Evolutionary conservation across 2,329 filamentous ascomycete genomes (phyloP).

Genomic region (Fusarium algeriense): DNA sequence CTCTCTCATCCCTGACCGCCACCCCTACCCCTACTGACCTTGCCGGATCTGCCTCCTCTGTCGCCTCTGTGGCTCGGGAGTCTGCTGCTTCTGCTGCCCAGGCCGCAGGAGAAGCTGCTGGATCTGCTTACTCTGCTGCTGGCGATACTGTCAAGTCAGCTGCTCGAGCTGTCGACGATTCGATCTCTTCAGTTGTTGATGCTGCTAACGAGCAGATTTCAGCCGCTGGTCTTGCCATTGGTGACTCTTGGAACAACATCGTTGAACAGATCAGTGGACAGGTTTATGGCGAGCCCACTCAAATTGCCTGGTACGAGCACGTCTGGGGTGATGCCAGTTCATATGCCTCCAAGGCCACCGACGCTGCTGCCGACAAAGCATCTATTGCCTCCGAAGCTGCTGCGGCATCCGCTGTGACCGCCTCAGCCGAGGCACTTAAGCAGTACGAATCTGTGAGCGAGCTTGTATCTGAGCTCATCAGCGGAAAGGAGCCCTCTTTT

Average conservation of each 20-base stretch:
- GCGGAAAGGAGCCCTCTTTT: conserved; percentile 83
- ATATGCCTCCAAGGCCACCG: conserved; percentile 72
- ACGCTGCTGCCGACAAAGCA: conserved; percentile 52
- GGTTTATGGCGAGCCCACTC: conserved; percentile 75
- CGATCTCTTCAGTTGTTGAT: conserved; percentile 59
- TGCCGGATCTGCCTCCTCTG: conserved; percentile 62
- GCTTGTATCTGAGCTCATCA: conserved; percentile 80
- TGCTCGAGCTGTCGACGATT: conserved; percentile 54
- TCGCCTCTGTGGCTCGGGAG: conserved; percentile 62
- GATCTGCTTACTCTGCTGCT: conserved; percentile 59
- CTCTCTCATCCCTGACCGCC: conserved; percentile 70
- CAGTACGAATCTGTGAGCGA: conserved; percentile 79
- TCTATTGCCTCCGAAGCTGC: conserved; percentile 57
- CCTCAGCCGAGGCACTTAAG: conserved; percentile 68
- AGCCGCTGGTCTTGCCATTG: conserved; percentile 54
- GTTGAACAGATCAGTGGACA: conserved; percentile 75
- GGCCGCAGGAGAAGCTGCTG: conserved; percentile 62
- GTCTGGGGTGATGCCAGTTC: conserved; percentile 62
- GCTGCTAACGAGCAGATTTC: conserved; percentile 57
- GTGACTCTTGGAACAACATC: conserved; percentile 55
- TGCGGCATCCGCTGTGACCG: conserved; percentile 69
- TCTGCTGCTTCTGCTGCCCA: conserved; percentile 61
- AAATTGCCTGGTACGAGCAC: conserved; percentile 67
- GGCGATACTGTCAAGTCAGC: conserved; percentile 59
- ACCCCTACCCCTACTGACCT: conserved; percentile 71